Evolutionary conservation across 176 grass and related monocot species (phyloP).

Genomic region (Hordeum vulgare): MorexV3_pseudomolecules_assembly NC_058518.1:493442505-493443004

Average conservation of each 20-base stretch:
- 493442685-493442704: slow-evolving; percentile 64
- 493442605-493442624: slow-evolving; percentile 56
- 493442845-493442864: neutral
- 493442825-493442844: neutral
- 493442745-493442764: neutral
- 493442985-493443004: slow-evolving; percentile 64
- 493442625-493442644: slow-evolving; percentile 66
- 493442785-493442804: neutral
- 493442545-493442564: slow-evolving; percentile 49
- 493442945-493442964: slow-evolving; percentile 69
- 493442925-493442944: slow-evolving; percentile 58
- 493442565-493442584: slow-evolving; percentile 54
- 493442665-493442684: slow-evolving; percentile 50
- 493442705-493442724: slow-evolving; percentile 65
- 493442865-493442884: neutral
- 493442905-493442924: neutral
- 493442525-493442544: slow-evolving; percentile 54
- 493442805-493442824: neutral
- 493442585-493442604: slow-evolving; percentile 63
- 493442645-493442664: slow-evolving; percentile 71
- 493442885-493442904: neutral
- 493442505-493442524: slow-evolving; percentile 62
- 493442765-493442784: neutral
- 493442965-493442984: slow-evolving; percentile 81
- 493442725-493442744: neutral